Conservation (phyloP, 768 basidiomycete species). For the Termitomyces sp. region DNA sequence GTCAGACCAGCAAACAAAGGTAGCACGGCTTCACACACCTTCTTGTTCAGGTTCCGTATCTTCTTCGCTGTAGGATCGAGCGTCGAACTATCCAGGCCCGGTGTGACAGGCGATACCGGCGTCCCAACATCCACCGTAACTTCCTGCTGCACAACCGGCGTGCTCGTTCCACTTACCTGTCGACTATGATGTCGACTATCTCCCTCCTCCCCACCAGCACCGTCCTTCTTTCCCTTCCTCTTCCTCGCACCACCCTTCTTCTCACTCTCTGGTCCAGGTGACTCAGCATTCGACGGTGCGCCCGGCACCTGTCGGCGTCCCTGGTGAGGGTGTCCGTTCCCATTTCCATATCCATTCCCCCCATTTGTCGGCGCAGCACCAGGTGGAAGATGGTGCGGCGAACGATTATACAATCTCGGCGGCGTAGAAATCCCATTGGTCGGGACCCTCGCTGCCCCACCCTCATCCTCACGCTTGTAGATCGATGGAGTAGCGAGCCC, state of each 20-base stretch:
- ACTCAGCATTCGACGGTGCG: slow-evolving; percentile 36
- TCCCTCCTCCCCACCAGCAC: slow-evolving; percentile 23
- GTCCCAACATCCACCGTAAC: slow-evolving; percentile 17
- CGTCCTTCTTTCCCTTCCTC: slow-evolving; percentile 44
- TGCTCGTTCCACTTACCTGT: slow-evolving; percentile 11
- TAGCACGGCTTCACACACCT: slow-evolving; percentile 44
- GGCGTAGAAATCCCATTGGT: slow-evolving; percentile 51
- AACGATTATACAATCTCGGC: slow-evolving; percentile 52
- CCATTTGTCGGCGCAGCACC: slow-evolving; percentile 28
- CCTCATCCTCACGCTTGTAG: slow-evolving; percentile 91
- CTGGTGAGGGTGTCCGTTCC: slow-evolving; percentile 1
- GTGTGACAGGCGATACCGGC: slow-evolving; percentile 42
- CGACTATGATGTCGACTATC: slow-evolving; percentile 24
- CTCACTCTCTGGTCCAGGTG: slow-evolving; percentile 37
- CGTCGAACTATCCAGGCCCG: slow-evolving; percentile 50
- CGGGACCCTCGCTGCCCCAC: slow-evolving; percentile 53
- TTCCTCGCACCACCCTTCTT: slow-evolving; percentile 27
- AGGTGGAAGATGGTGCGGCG: slow-evolving; percentile 39
- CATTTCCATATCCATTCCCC: slow-evolving; percentile 21
- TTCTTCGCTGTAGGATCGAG: slow-evolving; percentile 84
- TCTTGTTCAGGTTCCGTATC: slow-evolving; percentile 91
- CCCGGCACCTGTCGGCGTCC: slow-evolving; percentile 72
- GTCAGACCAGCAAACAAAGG: not conserved
- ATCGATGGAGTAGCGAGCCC: slow-evolving; percentile 84
- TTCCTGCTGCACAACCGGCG: slow-evolving; percentile 8